These are phyloP conservation scores for Phytopythium mirpurense DNA, from an alignment of 352 stramenopile species.

Conservation along the genomic window DNA sequence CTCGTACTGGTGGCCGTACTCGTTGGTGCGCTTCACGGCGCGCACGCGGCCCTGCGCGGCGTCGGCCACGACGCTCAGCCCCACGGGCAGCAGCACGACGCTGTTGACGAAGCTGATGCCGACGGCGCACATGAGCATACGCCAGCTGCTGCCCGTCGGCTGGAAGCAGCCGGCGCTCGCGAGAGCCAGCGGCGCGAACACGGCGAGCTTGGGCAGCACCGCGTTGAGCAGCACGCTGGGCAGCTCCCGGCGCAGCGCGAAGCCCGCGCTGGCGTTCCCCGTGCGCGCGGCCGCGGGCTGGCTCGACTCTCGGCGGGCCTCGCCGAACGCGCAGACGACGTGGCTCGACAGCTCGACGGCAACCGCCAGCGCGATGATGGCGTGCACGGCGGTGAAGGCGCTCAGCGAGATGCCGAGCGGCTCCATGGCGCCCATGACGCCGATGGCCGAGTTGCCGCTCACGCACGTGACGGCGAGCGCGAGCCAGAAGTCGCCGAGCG, in stretches of 20 bases:
- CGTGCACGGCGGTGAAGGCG: slow-evolving; percentile 76
- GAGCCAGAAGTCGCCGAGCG: slow-evolving; percentile 43
- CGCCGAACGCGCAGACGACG: slow-evolving; percentile 52
- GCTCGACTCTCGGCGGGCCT: slow-evolving; percentile 16
- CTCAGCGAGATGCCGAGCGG: slow-evolving; percentile 69
- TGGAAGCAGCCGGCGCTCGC: slow-evolving; percentile 30
- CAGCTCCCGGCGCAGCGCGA: slow-evolving; percentile 33
- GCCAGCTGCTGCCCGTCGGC: slow-evolving; percentile 37
- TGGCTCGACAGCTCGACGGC: slow-evolving; percentile 80
- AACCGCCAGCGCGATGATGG: slow-evolving; percentile 68
- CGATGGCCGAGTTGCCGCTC: slow-evolving; percentile 42
- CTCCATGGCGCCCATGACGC: slow-evolving; percentile 61
- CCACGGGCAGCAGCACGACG: slow-evolving; percentile 32
- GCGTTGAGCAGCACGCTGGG: slow-evolving; percentile 31
- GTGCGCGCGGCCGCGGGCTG: slow-evolving; percentile 13
- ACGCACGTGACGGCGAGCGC: slow-evolving; percentile 39
- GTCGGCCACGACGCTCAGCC: slow-evolving; percentile 40
- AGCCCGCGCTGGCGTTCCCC: slow-evolving; percentile 29
- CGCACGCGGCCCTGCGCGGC: slow-evolving; percentile 28
- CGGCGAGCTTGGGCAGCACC: slow-evolving; percentile 35
- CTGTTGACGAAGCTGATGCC: slow-evolving; percentile 29
- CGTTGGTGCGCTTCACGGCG: slow-evolving; percentile 30
- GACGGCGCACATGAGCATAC: slow-evolving; percentile 31
- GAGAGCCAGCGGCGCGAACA: slow-evolving; percentile 30
- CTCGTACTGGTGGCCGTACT: slow-evolving; percentile 29